These are phyloP conservation scores for Curvularia hawaiiensis DNA, from an alignment of 2,329 filamentous ascomycete genomes.

Conservation along the genomic window DNA sequence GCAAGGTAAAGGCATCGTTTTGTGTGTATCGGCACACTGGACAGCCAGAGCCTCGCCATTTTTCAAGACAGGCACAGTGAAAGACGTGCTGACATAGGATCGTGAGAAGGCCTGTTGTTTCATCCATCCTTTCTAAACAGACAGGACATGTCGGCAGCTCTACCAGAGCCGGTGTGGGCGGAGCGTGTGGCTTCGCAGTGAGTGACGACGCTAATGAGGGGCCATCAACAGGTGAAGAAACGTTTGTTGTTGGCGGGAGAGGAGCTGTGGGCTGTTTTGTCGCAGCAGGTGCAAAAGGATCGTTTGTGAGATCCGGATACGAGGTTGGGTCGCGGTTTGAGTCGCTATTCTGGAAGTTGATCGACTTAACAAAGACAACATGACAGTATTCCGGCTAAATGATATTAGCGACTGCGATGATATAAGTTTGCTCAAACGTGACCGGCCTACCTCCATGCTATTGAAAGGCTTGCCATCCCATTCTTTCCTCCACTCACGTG, in stretches of 20 bases:
- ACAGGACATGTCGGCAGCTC: conserved; percentile 96
- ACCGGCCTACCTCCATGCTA: conserved; percentile 73
- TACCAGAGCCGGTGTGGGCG: conserved; percentile 81
- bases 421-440: too few relatives aligned
- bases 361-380: conserved; percentile 91
- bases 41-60: conserved; percentile 93
- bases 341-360: conserved; percentile 75
- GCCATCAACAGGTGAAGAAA: conserved; percentile 43
- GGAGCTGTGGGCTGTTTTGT: conserved; percentile 43
- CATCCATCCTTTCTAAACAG: conserved; percentile 97
- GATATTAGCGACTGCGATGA: conserved; percentile 10
- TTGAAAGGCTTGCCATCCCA: conserved; percentile 96
- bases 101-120: conserved; percentile 91
- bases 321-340: conserved; percentile 52
- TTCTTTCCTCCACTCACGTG: conserved; percentile 78
- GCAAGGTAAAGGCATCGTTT: conserved; percentile 53
- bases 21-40: conserved; percentile 93
- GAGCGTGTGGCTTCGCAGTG: conserved; percentile 67
- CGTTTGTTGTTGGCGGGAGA: conserved; percentile 36
- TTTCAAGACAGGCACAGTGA: conserved; percentile 93
- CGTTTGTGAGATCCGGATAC: conserved; percentile 66
- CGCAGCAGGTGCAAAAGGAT: conserved; percentile 66
- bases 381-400: conserved; percentile 86
- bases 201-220: conserved; percentile 51
- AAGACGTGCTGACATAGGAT: conserved; percentile 98